Evolutionary conservation across 345 rosid species (phyloP).

Genomic region (Acer negundo): DNA sequence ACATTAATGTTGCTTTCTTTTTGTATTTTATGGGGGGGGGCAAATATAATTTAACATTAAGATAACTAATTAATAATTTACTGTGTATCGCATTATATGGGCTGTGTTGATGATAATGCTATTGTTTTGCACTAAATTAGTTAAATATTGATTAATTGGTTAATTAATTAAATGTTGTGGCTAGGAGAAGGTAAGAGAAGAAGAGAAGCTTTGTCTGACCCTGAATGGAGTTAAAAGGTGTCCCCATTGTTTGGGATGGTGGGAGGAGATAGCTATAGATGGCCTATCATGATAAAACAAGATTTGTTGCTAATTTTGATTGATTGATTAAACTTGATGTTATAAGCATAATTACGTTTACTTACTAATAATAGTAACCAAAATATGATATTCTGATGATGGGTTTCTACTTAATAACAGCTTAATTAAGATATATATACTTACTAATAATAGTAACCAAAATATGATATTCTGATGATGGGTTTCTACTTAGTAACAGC

Average conservation of each 20-base stretch:
- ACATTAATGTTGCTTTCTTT: not conserved
- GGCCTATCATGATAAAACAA: not conserved
- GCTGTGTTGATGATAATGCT: not conserved
- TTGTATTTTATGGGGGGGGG: not conserved
- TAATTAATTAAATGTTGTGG: not conserved
- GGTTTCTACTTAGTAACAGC: too few species aligned
- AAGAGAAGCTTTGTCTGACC: conserved; percentile 15
- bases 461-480: too few species aligned
- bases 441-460: too few species aligned
- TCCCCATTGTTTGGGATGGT: conserved; percentile 29
- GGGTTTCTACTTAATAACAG: not conserved
- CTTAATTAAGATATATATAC: too few species aligned
- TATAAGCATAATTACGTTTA: not conserved
- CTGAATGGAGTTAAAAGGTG: conserved; percentile 5
- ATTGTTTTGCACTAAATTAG: conserved; percentile 1
- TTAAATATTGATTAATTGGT: not conserved
- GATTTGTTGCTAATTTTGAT: not conserved
- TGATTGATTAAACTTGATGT: conserved; percentile 14
- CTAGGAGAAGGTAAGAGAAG: not conserved
- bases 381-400: not conserved
- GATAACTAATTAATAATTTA: not conserved
- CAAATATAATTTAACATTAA: conserved; percentile 5
- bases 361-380: conserved; percentile 24
- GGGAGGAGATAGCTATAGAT: not conserved
- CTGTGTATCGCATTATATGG: not conserved